Evolutionary conservation across 2,329 filamentous ascomycete species (phyloP).

Genomic region (Metarhizium album): DNA sequence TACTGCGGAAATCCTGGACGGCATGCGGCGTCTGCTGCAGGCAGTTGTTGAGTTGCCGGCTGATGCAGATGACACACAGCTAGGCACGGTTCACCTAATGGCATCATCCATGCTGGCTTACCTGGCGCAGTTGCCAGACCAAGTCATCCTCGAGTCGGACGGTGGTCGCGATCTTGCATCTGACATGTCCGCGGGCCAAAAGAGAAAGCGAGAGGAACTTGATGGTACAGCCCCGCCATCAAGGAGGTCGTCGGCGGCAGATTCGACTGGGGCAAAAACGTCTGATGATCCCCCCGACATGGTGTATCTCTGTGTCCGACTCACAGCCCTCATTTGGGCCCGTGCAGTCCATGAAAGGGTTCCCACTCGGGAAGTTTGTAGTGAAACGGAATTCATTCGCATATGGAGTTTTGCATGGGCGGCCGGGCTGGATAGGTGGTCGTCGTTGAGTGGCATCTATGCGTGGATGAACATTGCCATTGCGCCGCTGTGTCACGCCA

Average conservation of each 20-base stretch:
- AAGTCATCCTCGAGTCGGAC: constrained; percentile 11
- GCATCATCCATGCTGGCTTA: constrained; percentile 29
- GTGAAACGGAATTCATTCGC: constrained; percentile 25
- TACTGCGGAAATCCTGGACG: constrained; percentile 39
- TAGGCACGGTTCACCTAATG: constrained; percentile 27
- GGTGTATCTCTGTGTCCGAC: constrained; percentile 36
- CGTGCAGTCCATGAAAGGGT: constrained; percentile 31
- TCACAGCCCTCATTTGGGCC: constrained; percentile 36
- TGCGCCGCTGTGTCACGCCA: constrained; percentile 26
- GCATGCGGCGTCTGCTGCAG: constrained; percentile 36
- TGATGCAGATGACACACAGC: constrained; percentile 22
- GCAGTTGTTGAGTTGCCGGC: constrained; percentile 29
- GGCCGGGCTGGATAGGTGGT: constrained; percentile 35
- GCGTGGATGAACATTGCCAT: constrained; percentile 36
- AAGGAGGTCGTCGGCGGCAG: constrained; percentile 5
- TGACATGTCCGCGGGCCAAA: constrained; percentile 2
- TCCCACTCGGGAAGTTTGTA: constrained; percentile 31
- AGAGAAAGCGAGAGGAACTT: constrained; percentile 9
- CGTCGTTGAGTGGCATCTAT: constrained; percentile 35
- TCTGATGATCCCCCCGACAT: constrained; percentile 24
- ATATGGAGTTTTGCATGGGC: constrained; percentile 39
- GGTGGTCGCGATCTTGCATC: neutral
- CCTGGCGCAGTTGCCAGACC: constrained; percentile 23
- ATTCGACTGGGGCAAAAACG: constrained; percentile 2
- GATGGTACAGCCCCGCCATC: constrained; percentile 3